Conservation (phyloP, 306 rosid species). For the Potentilla sterilis region DNA sequence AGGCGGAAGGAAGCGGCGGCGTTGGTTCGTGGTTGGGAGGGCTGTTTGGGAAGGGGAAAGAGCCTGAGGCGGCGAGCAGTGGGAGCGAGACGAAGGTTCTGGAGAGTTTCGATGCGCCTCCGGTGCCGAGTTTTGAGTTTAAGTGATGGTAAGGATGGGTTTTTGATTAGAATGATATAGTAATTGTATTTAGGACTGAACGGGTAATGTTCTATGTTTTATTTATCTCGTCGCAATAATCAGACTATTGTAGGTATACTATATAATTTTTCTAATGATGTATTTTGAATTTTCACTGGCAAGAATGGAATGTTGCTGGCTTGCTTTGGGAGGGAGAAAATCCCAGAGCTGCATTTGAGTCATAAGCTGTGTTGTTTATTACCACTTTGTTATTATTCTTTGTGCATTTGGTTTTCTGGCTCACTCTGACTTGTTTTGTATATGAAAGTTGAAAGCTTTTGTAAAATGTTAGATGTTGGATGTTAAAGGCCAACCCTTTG, state of each 20-base stretch:
- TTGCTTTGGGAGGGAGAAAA: not conserved
- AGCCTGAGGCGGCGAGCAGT: conserved; percentile 27
- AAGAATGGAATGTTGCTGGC: not conserved
- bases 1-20: not conserved
- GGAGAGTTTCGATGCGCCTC: conserved; percentile 90
- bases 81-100: conserved; percentile 83
- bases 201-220: too few species aligned
- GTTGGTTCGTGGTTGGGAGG: conserved; percentile 41
- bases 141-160: not conserved
- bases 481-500: not conserved
- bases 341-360: not conserved
- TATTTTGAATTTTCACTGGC: too few species aligned
- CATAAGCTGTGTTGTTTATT: not conserved
- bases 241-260: not conserved
- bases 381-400: too few species aligned
- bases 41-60: conserved; percentile 50
- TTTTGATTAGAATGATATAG: not conserved
- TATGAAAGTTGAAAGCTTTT: too few species aligned
- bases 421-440: not conserved
- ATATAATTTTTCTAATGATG: too few species aligned
- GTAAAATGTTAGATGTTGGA: not conserved
- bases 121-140: not conserved
- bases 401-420: not conserved
- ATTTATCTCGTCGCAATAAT: not conserved
- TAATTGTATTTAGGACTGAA: not conserved